Percentiles rank a stretch among this genome's conserved stretches.
phyloP scores from a whole-genome alignment of 208 protist species.

The Spongospora subterranea region DNA sequence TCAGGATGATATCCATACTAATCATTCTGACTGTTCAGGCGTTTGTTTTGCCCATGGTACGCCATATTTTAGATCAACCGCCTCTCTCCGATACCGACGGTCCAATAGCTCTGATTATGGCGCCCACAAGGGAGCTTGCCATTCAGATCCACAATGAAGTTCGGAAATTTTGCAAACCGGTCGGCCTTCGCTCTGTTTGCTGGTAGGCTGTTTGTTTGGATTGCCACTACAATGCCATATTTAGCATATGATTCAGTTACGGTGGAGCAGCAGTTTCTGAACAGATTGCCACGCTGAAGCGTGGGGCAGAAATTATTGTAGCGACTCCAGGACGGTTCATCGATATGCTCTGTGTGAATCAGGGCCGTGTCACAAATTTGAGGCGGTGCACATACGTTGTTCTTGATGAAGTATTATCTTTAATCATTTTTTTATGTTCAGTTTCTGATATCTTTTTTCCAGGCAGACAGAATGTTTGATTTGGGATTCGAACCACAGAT shows the following conservation, averaged over 20 bases:
- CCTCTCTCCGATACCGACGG: conserved; percentile 74
- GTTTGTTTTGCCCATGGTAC: conserved; percentile 83
- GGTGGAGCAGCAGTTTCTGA: conserved; percentile 77
- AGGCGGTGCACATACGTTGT: conserved; percentile 86
- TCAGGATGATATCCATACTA: too few species aligned
- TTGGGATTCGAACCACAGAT: conserved; percentile 98
- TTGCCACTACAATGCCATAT: conserved; percentile 60
- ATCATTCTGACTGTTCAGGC: conserved; percentile 59
- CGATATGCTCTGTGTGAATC: conserved; percentile 81
- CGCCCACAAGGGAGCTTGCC: conserved; percentile 85
- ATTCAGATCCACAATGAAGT: conserved; percentile 78
- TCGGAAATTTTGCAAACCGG: conserved; percentile 65
- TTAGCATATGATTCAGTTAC: conserved; percentile 68
- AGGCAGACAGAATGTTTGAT: conserved; percentile 97
- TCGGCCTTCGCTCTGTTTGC: conserved; percentile 61
- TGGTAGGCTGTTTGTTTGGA: conserved; percentile 77
- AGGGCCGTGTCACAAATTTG: conserved; percentile 80
- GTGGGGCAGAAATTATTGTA: conserved; percentile 73
- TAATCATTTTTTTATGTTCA: neutral
- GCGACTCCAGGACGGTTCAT: conserved; percentile 87
- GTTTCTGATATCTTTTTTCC: neutral
- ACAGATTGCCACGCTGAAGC: conserved; percentile 82
- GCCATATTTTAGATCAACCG: conserved; percentile 81
- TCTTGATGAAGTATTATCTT: conserved; percentile 88
- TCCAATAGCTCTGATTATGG: conserved; percentile 81